phyloP scores from a whole-genome alignment of 306 rosid species.

The Prunus dulcis region DNA sequence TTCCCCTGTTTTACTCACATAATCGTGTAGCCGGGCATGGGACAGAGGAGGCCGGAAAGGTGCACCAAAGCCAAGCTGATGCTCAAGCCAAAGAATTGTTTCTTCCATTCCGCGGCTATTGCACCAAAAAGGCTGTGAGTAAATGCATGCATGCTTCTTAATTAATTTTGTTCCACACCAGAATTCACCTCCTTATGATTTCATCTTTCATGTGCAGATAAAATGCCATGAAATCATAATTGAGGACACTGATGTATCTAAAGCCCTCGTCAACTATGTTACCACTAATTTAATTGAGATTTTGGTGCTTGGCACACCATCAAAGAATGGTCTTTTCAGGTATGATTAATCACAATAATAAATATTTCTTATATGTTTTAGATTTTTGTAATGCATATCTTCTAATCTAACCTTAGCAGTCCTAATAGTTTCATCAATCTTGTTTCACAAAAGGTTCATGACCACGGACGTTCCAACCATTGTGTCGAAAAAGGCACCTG shows the following conservation, averaged over 20 bases:
- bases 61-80: constrained; percentile 49
- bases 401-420: neutral
- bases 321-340: constrained; percentile 66
- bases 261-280: constrained; percentile 51
- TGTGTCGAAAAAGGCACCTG: constrained; percentile 66
- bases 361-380: neutral
- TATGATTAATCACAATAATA: neutral
- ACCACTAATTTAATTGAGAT: constrained; percentile 41
- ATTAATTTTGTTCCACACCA: neutral
- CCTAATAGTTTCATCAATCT: neutral
- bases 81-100: constrained; percentile 64
- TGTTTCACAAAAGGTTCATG: constrained; percentile 57
- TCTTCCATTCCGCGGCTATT: constrained; percentile 75
- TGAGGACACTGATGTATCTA: constrained; percentile 62
- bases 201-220: constrained; percentile 43
- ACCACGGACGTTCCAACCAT: constrained; percentile 52
- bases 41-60: constrained; percentile 46
- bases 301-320: constrained; percentile 75
- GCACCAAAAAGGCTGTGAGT: constrained; percentile 72
- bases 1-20: neutral
- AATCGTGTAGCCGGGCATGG: constrained; percentile 48
- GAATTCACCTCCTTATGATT: neutral
- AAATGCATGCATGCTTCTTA: neutral
- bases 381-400: neutral
- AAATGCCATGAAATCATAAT: constrained; percentile 61